Evolutionary conservation across 1,284 basidiomycete genomes (phyloP).

Genomic region (Apiotrichum akiyoshidainum): DNA sequence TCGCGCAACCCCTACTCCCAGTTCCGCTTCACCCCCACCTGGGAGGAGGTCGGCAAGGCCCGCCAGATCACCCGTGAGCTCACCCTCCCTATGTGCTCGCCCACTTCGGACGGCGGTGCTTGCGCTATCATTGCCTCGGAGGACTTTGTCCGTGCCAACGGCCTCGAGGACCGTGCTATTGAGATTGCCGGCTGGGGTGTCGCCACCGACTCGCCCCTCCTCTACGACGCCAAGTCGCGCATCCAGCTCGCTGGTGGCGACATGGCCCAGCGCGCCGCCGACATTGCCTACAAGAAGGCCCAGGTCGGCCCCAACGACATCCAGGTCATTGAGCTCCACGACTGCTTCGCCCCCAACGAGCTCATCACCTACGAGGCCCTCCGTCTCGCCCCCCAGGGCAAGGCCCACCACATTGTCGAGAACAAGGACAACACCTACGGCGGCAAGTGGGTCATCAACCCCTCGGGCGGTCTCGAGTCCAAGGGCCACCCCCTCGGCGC

Average conservation of each 20-base stretch:
- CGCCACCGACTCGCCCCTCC: constrained; percentile 18
- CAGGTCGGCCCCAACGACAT: constrained; percentile 16
- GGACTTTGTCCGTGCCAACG: constrained; percentile 18
- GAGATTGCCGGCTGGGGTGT: constrained; percentile 18
- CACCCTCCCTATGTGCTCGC: constrained; percentile 25
- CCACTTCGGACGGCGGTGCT: constrained; percentile 20
- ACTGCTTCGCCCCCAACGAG: constrained; percentile 27
- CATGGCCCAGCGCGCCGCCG: constrained; percentile 19
- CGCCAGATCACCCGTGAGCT: constrained; percentile 24
- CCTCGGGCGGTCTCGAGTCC: constrained; percentile 21
- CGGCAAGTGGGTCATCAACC: constrained; percentile 25
- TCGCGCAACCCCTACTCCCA: constrained; percentile 25
- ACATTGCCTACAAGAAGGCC: constrained; percentile 18
- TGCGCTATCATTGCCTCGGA: constrained; percentile 18
- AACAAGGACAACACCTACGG: constrained; percentile 22
- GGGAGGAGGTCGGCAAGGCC: constrained; percentile 14
- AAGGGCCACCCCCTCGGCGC: constrained; percentile 26
- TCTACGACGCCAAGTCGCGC: constrained; percentile 18
- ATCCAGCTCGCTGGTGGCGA: constrained; percentile 22
- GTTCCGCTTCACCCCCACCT: constrained; percentile 20
- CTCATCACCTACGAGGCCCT: constrained; percentile 22
- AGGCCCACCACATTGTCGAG: constrained; percentile 22
- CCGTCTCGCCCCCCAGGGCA: constrained; percentile 14
- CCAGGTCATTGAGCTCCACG: constrained; percentile 26
- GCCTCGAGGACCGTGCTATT: constrained; percentile 22